These are phyloP conservation scores for Arthrinium phaeospermum DNA, from an alignment of 2,329 filamentous ascomycete species.

Conservation along the genomic window DNA sequence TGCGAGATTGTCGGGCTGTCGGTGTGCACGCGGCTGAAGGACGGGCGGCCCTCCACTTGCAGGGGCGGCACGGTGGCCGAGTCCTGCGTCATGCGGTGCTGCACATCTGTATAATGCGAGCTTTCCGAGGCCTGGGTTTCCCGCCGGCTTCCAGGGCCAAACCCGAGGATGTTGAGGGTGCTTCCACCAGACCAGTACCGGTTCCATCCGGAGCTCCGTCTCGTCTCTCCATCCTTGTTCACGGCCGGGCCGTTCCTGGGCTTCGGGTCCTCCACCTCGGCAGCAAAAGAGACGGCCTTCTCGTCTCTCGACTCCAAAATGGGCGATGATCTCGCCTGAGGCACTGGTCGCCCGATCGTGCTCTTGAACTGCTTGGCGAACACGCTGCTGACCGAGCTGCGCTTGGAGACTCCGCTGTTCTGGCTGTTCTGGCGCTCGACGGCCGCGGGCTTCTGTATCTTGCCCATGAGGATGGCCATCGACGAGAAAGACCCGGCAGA, in stretches of 20 bases:
- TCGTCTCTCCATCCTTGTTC: constrained; percentile 48
- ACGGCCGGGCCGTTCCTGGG: constrained; percentile 43
- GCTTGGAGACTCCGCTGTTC: constrained; percentile 61
- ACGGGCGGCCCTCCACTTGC: constrained; percentile 66
- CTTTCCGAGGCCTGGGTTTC: constrained; percentile 61
- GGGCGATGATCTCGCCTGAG: constrained; percentile 47
- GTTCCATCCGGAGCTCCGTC: constrained; percentile 77
- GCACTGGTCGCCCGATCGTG: constrained; percentile 66
- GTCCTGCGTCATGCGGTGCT: constrained; percentile 62
- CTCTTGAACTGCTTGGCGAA: constrained; percentile 69
- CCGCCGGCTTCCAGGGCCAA: constrained; percentile 53
- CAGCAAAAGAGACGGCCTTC: constrained; percentile 30
- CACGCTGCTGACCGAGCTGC: constrained; percentile 58
- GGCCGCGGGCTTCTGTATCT: constrained; percentile 51
- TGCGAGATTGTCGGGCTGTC: constrained; percentile 73
- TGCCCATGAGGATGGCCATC: constrained; percentile 70
- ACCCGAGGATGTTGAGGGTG: constrained; percentile 68
- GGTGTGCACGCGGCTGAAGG: constrained; percentile 69
- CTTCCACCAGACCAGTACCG: constrained; percentile 79
- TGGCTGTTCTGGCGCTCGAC: constrained; percentile 51
- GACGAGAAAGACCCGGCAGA: constrained; percentile 67
- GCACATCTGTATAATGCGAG: constrained; percentile 59
- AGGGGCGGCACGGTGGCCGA: constrained; percentile 75
- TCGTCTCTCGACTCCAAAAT: constrained; percentile 30
- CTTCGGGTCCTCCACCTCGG: constrained; percentile 31